These are phyloP conservation scores for Blastobotrys ciferrii DNA, from an alignment of 1,139 yeast genomes.

Conservation along the genomic window DNA sequence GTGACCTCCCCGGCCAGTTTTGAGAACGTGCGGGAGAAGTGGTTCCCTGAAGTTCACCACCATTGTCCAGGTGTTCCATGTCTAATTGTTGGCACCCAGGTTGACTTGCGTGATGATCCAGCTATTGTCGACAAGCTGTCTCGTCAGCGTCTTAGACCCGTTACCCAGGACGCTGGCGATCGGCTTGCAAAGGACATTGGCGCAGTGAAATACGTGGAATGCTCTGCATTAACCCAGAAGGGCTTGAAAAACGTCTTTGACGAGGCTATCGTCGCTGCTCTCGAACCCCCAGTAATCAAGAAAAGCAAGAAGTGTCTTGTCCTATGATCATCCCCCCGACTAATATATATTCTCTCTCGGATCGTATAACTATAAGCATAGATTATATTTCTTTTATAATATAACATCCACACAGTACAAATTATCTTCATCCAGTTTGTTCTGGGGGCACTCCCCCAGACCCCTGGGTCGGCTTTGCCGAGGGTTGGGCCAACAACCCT, in stretches of 20 bases:
- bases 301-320: slow-evolving; percentile 82
- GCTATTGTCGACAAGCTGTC: slow-evolving; percentile 84
- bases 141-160: slow-evolving; percentile 87
- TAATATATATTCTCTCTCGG: background rate
- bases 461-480: no score
- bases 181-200: slow-evolving; percentile 88
- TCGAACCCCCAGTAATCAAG: slow-evolving; percentile 85
- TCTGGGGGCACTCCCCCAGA: no score
- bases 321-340: slow-evolving; percentile 43
- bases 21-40: slow-evolving; percentile 95
- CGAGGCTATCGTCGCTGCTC: slow-evolving; percentile 91
- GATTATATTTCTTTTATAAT: background rate
- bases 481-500: no score
- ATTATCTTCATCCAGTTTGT: no score
- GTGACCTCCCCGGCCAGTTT: slow-evolving; percentile 97
- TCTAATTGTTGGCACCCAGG: slow-evolving; percentile 92
- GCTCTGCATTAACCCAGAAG: slow-evolving; percentile 96
- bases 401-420: no score
- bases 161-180: slow-evolving; percentile 84
- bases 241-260: slow-evolving; percentile 95
- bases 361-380: background rate
- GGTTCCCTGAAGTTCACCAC: slow-evolving; percentile 98
- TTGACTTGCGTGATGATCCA: slow-evolving; percentile 91
- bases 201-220: slow-evolving; percentile 94
- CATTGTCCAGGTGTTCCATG: slow-evolving; percentile 98